Conservation (phyloP, 345 rosid genomes). For the Diplotaxis tenuifolia region DNA sequence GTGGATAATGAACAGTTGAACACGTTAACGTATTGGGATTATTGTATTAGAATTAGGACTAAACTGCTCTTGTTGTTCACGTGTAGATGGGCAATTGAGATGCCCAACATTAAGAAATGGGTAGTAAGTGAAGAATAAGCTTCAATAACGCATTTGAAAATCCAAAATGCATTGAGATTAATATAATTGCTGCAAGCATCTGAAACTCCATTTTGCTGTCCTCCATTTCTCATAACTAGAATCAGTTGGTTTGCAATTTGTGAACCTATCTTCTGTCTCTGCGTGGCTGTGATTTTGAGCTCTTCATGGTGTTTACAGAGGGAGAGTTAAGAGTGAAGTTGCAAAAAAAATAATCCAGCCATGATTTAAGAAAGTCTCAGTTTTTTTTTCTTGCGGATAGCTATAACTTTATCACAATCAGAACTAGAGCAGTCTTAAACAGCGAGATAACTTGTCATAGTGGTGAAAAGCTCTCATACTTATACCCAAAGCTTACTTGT, state of each 20-base stretch:
- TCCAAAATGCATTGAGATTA: conserved; percentile 74
- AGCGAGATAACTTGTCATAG: no score
- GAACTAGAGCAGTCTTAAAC: no score
- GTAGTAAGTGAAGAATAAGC: conserved; percentile 43
- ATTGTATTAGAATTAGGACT: neutral
- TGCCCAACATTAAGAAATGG: neutral
- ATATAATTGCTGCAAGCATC: conserved; percentile 68
- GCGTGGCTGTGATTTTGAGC: no score
- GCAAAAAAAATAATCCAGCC: no score
- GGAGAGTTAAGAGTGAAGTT: no score
- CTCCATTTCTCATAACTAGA: no score
- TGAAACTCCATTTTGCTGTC: conserved; percentile 56
- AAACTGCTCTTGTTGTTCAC: neutral
- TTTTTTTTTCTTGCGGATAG: no score
- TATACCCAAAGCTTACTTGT: no score
- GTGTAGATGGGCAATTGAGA: neutral
- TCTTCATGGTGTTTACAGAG: no score
- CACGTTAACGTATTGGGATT: neutral
- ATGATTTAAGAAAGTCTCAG: no score
- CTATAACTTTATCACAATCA: no score
- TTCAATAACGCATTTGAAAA: conserved; percentile 68
- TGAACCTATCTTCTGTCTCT: neutral
- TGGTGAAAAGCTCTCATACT: no score
- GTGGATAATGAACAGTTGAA: neutral
- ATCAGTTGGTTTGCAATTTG: neutral